Evolutionary conservation across 2,329 filamentous ascomycete genomes (phyloP), one percentile per base, ranked within the genome.

Genomic region (Apiospora pterosperma): DNA sequence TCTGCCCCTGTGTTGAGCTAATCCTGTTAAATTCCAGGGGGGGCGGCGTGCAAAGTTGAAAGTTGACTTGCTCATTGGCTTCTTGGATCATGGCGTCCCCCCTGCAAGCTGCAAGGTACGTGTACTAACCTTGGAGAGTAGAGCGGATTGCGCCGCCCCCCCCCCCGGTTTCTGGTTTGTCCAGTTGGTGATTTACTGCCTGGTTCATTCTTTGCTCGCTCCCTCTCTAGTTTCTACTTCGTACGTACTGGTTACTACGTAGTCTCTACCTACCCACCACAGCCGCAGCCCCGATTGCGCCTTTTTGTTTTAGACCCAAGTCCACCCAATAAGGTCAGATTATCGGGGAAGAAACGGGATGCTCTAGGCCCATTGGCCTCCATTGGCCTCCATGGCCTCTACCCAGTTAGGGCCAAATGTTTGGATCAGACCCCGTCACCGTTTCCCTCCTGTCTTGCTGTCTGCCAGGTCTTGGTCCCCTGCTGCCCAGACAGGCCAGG

Each of bases 401-500:
- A 55, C 25, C 25, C 48, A 55, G 59, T 61, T 23, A 41, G 36
- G 59, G 8, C 36, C 59, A 23, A 61, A 31, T 61, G 59, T 41
- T 31, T 41, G 36, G 36, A 61, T 36, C 59, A 31, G 28, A 59
- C 36, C 52, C 36, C 25, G 21, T 36, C 59, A 61, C 31, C 23
- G 59, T 61, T 28, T 39, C 21, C 14, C 58, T 36, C 59, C 59
- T 41, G 48, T 36, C 59, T 36, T 41, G 48, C 48, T 7, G 7
- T n/a, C 48, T n/a, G 48, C 48, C 48, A 28, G 48, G 48, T 34
- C 28, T 21, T 63, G 60, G 44, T 55, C 59, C 64, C 48, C 48
- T 55, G 28, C 25, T 55, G 28, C 66, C 65, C 65, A 63, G 66
- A 63, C 64, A 67, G 59, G 59, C 65, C 61, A 65, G 44, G 55